A percentile compares a stretch with the other conserved stretches of the same genome.
These are phyloP conservation scores for Pseudoscleropodium purum DNA, from an alignment of 225 moss, liverwort and hornwort species.

Conservation along the genomic window DNA sequence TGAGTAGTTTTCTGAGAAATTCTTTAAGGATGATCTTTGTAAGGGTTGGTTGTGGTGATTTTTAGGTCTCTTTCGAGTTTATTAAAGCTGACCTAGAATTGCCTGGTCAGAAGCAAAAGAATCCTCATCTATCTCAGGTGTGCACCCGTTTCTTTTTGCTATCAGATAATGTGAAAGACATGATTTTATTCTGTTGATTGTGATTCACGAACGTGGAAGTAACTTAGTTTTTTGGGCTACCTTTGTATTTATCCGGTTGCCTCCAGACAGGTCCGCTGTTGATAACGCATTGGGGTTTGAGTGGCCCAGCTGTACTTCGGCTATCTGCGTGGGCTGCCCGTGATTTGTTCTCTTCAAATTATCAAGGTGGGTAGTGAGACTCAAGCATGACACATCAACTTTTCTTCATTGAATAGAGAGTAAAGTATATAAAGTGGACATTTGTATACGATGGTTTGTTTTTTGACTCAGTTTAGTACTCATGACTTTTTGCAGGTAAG, in stretches of 20 bases:
- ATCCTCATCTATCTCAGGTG: constrained; percentile 62
- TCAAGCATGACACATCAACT: background rate
- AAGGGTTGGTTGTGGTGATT: background rate
- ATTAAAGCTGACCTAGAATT: constrained; percentile 67
- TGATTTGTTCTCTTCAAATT: constrained; percentile 60
- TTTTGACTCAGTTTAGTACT: background rate
- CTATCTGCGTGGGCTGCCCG: constrained; percentile 97
- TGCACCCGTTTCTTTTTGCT: background rate
- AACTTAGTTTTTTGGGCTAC: background rate
- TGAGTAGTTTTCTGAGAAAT: background rate
- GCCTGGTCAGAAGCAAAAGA: constrained; percentile 41
- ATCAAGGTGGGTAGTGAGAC: constrained; percentile 38
- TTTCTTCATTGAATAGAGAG: background rate
- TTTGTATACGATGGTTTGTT: background rate
- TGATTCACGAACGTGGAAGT: background rate
- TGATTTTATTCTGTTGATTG: background rate
- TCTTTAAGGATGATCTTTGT: background rate
- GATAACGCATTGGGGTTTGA: constrained; percentile 93
- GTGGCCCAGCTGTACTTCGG: constrained; percentile 88
- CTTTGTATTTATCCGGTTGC: background rate
- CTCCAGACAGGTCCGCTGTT: constrained; percentile 69
- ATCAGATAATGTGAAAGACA: background rate
- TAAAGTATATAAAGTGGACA: background rate
- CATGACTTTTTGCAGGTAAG: constrained; percentile 30
- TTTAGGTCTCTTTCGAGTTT: constrained; percentile 56